Evolutionary conservation across 345 rosid species (phyloP), one percentile per base, ranked within the genome.

Genomic region (Salix udensis): DNA sequence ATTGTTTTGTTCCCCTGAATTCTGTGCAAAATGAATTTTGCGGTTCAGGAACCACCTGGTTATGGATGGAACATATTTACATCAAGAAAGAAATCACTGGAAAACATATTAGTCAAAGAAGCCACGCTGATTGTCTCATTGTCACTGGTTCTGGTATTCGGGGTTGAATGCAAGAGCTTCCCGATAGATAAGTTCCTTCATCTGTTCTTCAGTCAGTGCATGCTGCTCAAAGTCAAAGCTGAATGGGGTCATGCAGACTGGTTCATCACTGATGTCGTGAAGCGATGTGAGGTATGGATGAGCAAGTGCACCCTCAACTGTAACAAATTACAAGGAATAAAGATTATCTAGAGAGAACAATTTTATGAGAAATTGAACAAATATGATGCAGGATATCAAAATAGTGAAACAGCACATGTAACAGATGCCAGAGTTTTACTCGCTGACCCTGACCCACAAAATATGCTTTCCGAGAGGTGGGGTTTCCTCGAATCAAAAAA

Each of bases 91-190:
- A 73, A 74, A 60, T 71, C 50, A 77, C 73, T 60, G 23, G 31
- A 70, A 78, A 74, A 39, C 78, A 65, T 70, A 72, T 77, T 44
- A 66, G 24, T 65, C 36, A 44, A 37, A 13, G 55, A 78, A 71
- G 31, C 31, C 85, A 82, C 18, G 62, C 68, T 62, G 39, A 67
- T 60, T 53, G 23, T 26, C 46, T 72, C 34, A 21, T 70, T 37
- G 65, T 62, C 71, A 74, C 70, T 36, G 82, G 36, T 85, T 85
- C 67, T 82, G 88, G 72, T 91, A 94, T 69, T 88, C 92, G 5
- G 96, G 94, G 75, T 89, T 95, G 87, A 93, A 93, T 40, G 92
- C 97, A 68, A 93, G 89, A 19, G 91, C 93, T 87, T 93, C 97
- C 75, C 83, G 72, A 78, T 90, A 93, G 66, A 95, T 89, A 13